These are phyloP conservation scores for Diaporthe capsici DNA, from an alignment of 2,329 filamentous ascomycete genomes.

Conservation along the genomic window DNA sequence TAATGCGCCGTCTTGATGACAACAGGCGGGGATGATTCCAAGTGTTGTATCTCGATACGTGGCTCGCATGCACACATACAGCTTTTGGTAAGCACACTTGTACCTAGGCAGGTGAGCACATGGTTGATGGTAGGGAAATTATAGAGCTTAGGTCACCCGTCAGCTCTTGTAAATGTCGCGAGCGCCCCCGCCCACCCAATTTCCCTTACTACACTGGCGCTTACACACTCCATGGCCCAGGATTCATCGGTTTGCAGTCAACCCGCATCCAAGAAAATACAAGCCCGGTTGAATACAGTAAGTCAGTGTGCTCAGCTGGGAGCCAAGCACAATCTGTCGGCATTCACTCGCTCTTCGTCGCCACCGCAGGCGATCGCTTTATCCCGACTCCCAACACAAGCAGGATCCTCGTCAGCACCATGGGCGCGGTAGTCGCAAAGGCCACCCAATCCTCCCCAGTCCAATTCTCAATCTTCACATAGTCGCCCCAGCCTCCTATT, in stretches of 20 bases:
- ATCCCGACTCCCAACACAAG: constrained; percentile 50
- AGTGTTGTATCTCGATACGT: too few relatives aligned
- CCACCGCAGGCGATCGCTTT: background rate
- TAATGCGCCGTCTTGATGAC: too few relatives aligned
- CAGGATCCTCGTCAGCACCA: constrained; percentile 49
- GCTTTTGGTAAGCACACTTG: too few relatives aligned
- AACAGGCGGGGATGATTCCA: too few relatives aligned
- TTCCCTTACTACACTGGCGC: too few relatives aligned
- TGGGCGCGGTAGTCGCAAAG: constrained; percentile 47
- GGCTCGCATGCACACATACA: background rate
- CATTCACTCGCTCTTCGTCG: constrained; percentile 12
- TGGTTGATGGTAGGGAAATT: too few relatives aligned
- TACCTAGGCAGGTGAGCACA: too few relatives aligned
- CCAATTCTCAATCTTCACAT: constrained; percentile 47
- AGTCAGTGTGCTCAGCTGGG: background rate
- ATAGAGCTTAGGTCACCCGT: too few relatives aligned
- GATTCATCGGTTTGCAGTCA: background rate
- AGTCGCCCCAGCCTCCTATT: constrained; percentile 52
- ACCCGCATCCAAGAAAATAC: background rate
- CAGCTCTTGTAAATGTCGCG: too few relatives aligned
- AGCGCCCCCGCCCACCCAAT: too few relatives aligned
- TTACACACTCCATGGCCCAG: too few relatives aligned
- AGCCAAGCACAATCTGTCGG: background rate
- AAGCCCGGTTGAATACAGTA: too few relatives aligned
- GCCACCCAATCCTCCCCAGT: constrained; percentile 49